These are phyloP conservation scores for Geotrichum restrictum DNA, from an alignment of 1,139 yeast species.

Conservation along the genomic window DNA sequence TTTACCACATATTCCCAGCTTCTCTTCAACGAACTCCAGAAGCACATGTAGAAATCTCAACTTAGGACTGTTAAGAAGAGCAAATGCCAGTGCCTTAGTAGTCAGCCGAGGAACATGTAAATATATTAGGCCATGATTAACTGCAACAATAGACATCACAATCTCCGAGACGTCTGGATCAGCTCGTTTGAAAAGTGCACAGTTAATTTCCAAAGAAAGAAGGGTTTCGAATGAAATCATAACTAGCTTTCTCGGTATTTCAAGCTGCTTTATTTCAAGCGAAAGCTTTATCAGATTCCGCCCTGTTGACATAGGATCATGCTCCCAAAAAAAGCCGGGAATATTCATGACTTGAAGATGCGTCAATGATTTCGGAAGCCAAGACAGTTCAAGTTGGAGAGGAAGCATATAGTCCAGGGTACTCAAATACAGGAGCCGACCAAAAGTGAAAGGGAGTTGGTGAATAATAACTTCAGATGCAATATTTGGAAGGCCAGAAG, in stretches of 20 bases:
- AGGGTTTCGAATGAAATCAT: not conserved
- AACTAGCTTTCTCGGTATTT: not conserved
- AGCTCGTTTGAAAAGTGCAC: not conserved
- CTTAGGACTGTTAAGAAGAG: not conserved
- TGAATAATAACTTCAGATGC: not conserved
- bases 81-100: not conserved
- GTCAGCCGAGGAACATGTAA: not conserved
- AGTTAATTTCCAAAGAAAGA: not conserved
- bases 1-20: not conserved
- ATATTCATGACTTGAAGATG: not conserved
- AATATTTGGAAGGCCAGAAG: not conserved
- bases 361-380: conserved; percentile 4
- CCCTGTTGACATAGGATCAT: not conserved
- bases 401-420: conserved; percentile 6
- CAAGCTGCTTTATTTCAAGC: not conserved
- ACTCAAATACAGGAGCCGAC: not conserved
- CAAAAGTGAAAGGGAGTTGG: conserved; percentile 3
- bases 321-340: not conserved
- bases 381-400: not conserved
- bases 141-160: not conserved
- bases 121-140: not conserved
- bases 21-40: not conserved
- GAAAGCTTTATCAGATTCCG: not conserved
- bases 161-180: not conserved
- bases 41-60: not conserved